A percentile compares a stretch with the other conserved stretches of the same genome.
Conservation (phyloP, 139 green algal species). For the Chlorella sp. region DNA sequence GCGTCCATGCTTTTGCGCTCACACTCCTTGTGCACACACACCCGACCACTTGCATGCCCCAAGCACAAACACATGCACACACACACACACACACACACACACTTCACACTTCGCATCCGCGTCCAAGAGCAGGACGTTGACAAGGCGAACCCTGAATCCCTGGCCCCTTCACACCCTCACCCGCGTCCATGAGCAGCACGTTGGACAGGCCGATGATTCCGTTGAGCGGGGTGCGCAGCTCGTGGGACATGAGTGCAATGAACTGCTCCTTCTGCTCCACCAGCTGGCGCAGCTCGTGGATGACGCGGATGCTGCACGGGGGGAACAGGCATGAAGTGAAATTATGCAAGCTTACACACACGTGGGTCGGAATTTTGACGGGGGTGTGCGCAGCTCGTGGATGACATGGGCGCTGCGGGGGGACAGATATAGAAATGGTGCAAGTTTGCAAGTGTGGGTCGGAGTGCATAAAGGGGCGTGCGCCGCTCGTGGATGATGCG, state of each 20-base stretch:
- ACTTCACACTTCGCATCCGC: background rate
- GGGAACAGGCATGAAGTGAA: background rate
- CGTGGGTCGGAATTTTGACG: background rate
- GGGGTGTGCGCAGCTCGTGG: background rate
- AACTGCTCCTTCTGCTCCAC: slow-evolving; percentile 83
- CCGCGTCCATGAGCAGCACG: slow-evolving; percentile 38
- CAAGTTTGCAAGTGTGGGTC: too few species aligned
- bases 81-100: background rate
- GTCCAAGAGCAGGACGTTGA: slow-evolving; percentile 44
- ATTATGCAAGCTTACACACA: too few species aligned
- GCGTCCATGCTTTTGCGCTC: too few species aligned
- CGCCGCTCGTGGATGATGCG: too few species aligned
- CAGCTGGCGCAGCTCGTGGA: slow-evolving; percentile 48
- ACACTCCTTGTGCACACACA: too few species aligned
- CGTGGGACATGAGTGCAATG: slow-evolving; percentile 77
- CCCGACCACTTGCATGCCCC: too few species aligned
- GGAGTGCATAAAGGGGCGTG: too few species aligned
- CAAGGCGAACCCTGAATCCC: slow-evolving; percentile 21
- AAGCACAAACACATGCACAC: background rate
- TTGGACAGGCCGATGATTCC: slow-evolving; percentile 76
- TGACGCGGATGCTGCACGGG: slow-evolving; percentile 29
- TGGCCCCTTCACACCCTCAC: background rate
- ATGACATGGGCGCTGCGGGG: background rate
- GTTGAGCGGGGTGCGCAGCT: slow-evolving; percentile 86
- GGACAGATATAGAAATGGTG: background rate